Percentiles rank a stretch among this genome's conserved stretches.
Evolutionary conservation across 2,329 filamentous ascomycete species (phyloP).

Genomic region (Fusarium virguliforme): DNA sequence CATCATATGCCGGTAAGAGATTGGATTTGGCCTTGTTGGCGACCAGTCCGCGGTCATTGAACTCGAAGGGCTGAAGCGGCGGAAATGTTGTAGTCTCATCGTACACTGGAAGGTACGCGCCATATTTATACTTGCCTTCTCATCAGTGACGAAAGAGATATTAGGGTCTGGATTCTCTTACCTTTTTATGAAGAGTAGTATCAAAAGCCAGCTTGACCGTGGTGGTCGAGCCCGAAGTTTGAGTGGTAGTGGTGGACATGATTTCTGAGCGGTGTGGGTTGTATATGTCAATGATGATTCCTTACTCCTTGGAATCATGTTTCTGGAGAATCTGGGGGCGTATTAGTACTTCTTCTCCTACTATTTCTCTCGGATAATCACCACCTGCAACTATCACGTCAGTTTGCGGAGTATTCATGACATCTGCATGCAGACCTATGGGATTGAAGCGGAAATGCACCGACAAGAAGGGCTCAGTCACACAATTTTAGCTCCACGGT

Average conservation of each 20-base stretch:
- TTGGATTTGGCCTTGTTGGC: slow-evolving; percentile 53
- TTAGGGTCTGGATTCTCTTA: neutral
- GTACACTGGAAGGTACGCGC: slow-evolving; percentile 55
- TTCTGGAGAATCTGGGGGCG: too few relatives aligned
- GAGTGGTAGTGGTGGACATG: slow-evolving; percentile 1
- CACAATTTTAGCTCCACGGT: slow-evolving; percentile 15
- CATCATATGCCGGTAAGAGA: slow-evolving; percentile 36
- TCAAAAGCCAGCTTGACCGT: slow-evolving; percentile 15
- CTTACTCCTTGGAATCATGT: too few relatives aligned
- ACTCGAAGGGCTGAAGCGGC: slow-evolving; percentile 53
- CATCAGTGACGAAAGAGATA: neutral
- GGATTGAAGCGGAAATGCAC: slow-evolving; percentile 4
- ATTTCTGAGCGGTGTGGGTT: too few relatives aligned
- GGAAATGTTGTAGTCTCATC: slow-evolving; percentile 49
- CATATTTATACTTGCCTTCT: slow-evolving; percentile 52
- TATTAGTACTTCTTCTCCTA: neutral
- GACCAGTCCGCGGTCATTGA: slow-evolving; percentile 53
- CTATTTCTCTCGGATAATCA: neutral
- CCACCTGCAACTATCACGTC: slow-evolving; percentile 3
- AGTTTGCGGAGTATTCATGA: slow-evolving; percentile 19
- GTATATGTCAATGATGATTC: neutral
- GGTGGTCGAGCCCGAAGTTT: slow-evolving; percentile 2
- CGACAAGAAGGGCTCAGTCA: neutral
- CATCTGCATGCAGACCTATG: slow-evolving; percentile 9
- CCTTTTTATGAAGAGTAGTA: slow-evolving; percentile 7